Evolutionary conservation across 2,329 filamentous ascomycete genomes (phyloP), one percentile per base, ranked within the genome.

Genomic region (Ascochyta fabae): DNA sequence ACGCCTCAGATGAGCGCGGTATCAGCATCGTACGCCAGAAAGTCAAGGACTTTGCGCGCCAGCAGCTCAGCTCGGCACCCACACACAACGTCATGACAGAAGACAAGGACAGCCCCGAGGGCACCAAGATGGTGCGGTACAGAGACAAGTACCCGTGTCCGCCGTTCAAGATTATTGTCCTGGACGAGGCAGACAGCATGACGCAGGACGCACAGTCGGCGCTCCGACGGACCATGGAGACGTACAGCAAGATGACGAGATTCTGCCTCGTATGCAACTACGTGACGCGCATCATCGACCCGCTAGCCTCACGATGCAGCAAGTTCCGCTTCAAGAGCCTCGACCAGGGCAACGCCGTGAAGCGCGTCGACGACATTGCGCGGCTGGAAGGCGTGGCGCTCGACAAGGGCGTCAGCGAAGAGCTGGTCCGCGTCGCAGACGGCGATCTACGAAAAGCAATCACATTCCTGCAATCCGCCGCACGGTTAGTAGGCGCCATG

Each of bases 181-280:
- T 99, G 56, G 95, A 99, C 77, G 95, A 99, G 80, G 95, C 95
- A 65, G 95, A 99, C 75, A 95, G 90, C 65, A 98, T 99, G 94
- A 99, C 95, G 35, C 94, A 98, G 76, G 96, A 99, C 78, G 95
- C 95, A 12, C 95, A 99, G 80, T 91, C 88, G 57, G 95, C 96
- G 5, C 82, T 99, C 53, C 85, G 95, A 62, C 85, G 96, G 50
- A 99, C 95, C 1, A 99, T 99, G 95, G 95, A 99, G 79, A 96
- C 92, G 41, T 98, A 98, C 77, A 91, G 86, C 75, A 93, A 92
- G 70, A 97, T 98, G 77, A 99, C 95, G 2, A 85, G 95, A 13
- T 99, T 99, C 77, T 98, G 95, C 73, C 82, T 99, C 38, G 94
- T 98, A 55, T 99, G 96, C 79, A 99, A 99, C 78, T 99, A 99